phyloP scores from a whole-genome alignment of 2,329 filamentous ascomycete genomes.

The Lachnellula occidentalis region DNA sequence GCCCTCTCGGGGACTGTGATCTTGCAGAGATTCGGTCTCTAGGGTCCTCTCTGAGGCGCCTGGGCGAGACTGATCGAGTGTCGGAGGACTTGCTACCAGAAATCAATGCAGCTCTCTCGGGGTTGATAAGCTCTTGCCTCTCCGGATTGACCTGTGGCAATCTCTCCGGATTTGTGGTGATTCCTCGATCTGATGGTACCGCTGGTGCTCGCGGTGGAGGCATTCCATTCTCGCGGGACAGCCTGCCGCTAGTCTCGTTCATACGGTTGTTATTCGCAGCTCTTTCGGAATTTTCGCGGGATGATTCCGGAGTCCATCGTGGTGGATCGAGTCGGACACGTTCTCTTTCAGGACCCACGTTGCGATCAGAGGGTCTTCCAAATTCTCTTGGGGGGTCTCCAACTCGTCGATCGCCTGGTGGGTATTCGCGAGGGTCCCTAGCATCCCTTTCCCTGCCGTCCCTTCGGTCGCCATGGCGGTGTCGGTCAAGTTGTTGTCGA shows the following conservation, averaged over 20 bases:
- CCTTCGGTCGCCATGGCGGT: constrained; percentile 29
- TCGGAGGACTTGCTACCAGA: constrained; percentile 22
- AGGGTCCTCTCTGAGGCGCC: constrained; percentile 28
- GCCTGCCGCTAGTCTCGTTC: constrained; percentile 22
- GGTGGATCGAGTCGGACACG: constrained; percentile 25
- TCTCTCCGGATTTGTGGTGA: constrained; percentile 20
- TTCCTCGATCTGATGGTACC: constrained; percentile 20
- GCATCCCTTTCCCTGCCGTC: constrained; percentile 21
- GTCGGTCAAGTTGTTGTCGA: constrained; percentile 26
- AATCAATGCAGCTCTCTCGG: constrained; percentile 31
- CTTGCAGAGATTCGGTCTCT: constrained; percentile 29
- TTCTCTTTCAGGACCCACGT: constrained; percentile 20
- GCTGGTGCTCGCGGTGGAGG: constrained; percentile 24
- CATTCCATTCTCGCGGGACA: constrained; percentile 28
- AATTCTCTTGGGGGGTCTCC: constrained; percentile 26
- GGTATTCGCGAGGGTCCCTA: constrained; percentile 28
- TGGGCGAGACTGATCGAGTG: constrained; percentile 26
- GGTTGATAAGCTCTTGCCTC: constrained; percentile 30
- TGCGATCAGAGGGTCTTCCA: constrained; percentile 22
- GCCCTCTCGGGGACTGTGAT: constrained; percentile 46
- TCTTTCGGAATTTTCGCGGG: constrained; percentile 27
- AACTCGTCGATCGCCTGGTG: constrained; percentile 24
- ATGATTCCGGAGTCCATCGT: constrained; percentile 27
- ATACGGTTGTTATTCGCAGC: constrained; percentile 17
- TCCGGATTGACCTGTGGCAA: constrained; percentile 23